A percentile compares a stretch with the other conserved stretches of the same genome.
phyloP scores from a whole-genome alignment of 2,329 filamentous ascomycete species.

The Fusarium pininemorale region DNA sequence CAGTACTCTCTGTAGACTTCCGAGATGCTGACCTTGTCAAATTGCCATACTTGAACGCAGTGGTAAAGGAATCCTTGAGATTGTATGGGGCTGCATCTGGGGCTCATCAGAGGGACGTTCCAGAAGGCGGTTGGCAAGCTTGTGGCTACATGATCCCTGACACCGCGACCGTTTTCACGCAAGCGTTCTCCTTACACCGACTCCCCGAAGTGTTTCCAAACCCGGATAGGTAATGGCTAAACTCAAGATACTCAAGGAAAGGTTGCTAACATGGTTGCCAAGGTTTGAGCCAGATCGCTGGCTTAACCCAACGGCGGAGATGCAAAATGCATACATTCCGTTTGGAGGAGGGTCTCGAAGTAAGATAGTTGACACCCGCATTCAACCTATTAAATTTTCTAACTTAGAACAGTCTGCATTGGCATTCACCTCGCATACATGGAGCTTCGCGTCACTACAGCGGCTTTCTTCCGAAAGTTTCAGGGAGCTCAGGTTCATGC shows the following conservation, averaged over 20 bases:
- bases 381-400: rapidly evolving
- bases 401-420: background rate
- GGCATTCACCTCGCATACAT: background rate
- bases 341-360: background rate
- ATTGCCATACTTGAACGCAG: background rate
- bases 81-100: conserved; percentile 10
- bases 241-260: rapidly evolving
- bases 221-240: rapidly evolving
- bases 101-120: background rate
- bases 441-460: background rate
- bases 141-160: background rate
- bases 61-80: background rate
- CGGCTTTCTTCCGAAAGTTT: background rate
- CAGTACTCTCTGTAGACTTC: background rate
- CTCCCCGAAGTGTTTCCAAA: rapidly evolving
- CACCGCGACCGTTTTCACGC: background rate
- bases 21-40: background rate
- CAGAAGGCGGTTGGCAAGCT: background rate
- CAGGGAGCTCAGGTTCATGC: background rate
- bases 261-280: background rate
- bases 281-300: conserved; percentile 1
- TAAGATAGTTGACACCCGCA: rapidly evolving
- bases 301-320: background rate
- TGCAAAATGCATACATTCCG: background rate
- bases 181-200: background rate